These are phyloP conservation scores for Colletotrichum tropicicola DNA, from an alignment of 2,329 filamentous ascomycete species.

Conservation along the genomic window DNA sequence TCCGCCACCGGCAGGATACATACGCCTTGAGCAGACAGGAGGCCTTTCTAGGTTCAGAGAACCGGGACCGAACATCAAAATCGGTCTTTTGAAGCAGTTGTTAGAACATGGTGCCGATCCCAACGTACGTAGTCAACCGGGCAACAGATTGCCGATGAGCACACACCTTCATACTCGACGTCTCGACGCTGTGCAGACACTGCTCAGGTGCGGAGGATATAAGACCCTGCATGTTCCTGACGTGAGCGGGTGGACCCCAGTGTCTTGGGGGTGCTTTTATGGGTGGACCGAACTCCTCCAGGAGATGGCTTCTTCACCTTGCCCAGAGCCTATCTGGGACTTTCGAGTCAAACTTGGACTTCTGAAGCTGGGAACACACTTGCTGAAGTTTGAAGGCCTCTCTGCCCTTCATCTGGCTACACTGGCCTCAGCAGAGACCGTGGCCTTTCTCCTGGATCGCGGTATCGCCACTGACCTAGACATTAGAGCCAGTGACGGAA, in stretches of 20 bases:
- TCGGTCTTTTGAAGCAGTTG: background rate
- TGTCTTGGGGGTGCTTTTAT: background rate
- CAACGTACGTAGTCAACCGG: background rate
- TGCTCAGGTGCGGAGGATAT: background rate
- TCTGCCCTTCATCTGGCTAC: background rate
- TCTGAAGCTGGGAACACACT: background rate
- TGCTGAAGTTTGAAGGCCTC: background rate
- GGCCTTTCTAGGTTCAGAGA: background rate
- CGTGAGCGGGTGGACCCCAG: constrained; percentile 1
- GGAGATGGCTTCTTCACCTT: background rate
- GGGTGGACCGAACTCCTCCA: background rate
- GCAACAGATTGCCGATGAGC: background rate
- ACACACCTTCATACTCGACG: background rate
- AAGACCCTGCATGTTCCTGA: background rate
- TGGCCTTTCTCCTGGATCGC: background rate
- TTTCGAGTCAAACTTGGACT: background rate
- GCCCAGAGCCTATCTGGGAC: background rate
- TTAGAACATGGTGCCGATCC: background rate
- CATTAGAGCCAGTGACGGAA: background rate
- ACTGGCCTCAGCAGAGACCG: background rate
- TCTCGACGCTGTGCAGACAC: background rate
- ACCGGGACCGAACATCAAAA: background rate
- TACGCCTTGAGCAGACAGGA: background rate
- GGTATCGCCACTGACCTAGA: background rate
- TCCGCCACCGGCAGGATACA: background rate